Evolutionary conservation across 805 yeast species (phyloP).

Genomic region (Metschnikowia continentalis): DNA sequence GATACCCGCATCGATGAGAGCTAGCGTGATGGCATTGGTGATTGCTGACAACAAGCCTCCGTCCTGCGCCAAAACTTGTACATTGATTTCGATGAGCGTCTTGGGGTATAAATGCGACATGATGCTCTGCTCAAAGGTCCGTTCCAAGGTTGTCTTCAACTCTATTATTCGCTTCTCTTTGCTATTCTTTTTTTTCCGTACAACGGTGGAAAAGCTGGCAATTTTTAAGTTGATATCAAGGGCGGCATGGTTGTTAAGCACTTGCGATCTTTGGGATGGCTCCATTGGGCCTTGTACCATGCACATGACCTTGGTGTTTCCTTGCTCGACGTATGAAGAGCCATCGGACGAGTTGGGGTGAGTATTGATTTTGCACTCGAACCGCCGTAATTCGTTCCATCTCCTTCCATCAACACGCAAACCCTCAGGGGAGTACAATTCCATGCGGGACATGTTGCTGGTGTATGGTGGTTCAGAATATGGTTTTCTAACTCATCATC

Average conservation of each 20-base stretch:
- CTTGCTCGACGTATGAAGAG: conserved; percentile 87
- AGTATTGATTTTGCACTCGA: conserved; percentile 78
- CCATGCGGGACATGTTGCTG: conserved; percentile 56
- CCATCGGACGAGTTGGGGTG: conserved; percentile 90
- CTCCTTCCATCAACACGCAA: conserved; percentile 89
- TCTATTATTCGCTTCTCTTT: conserved; percentile 71
- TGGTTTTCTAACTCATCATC: conserved; percentile 4
- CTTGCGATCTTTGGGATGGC: conserved; percentile 55
- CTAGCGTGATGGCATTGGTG: conserved; percentile 82
- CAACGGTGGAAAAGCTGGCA: conserved; percentile 77
- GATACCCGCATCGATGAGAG: conserved; percentile 91
- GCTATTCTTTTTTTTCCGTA: conserved; percentile 63
- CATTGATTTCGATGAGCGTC: conserved; percentile 68
- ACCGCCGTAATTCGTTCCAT: conserved; percentile 86
- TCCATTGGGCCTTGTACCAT: conserved; percentile 88
- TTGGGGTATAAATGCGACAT: conserved; percentile 75
- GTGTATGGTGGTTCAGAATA: neutral
- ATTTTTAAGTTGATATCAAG: conserved; percentile 63
- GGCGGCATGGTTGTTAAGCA: conserved; percentile 48
- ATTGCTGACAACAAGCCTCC: conserved; percentile 82
- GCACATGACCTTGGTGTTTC: conserved; percentile 84
- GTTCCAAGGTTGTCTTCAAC: conserved; percentile 58
- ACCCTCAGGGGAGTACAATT: conserved; percentile 94
- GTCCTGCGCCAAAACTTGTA: conserved; percentile 82
- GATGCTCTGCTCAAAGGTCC: conserved; percentile 72